Conservation (phyloP, 495 filamentous ascomycete species). For the Lasiosphaeriaceae sp. region DNA sequence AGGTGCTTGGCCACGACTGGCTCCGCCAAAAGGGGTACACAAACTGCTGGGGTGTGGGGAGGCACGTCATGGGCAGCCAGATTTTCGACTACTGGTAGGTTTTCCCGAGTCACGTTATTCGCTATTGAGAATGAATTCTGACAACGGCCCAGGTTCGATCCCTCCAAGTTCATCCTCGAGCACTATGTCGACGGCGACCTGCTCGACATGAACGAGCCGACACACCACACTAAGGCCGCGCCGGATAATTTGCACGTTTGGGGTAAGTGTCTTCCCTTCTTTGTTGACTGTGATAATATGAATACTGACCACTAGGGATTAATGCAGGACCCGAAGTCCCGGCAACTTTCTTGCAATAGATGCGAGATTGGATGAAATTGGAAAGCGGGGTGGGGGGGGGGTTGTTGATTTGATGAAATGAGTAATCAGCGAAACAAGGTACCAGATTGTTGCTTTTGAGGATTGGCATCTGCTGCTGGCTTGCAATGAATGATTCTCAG, state of each 20-base stretch:
- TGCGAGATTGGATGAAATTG: neutral
- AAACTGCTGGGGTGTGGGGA: conserved; percentile 67
- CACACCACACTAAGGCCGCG: conserved; percentile 35
- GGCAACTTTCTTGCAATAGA: conserved; percentile 12
- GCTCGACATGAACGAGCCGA: conserved; percentile 58
- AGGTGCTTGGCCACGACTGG: conserved; percentile 71
- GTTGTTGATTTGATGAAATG: neutral
- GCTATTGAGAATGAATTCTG: too few species aligned
- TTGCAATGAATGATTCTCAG: too few species aligned
- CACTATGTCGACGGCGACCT: conserved; percentile 69
- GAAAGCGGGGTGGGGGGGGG: neutral
- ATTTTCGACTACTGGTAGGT: conserved; percentile 68
- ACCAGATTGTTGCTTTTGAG: too few species aligned
- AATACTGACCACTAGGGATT: neutral
- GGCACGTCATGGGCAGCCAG: conserved; percentile 64
- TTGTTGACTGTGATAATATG: neutral
- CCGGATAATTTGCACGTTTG: conserved; percentile 48
- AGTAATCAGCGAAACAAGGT: neutral
- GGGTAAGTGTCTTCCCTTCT: conserved; percentile 31
- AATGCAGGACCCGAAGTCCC: conserved; percentile 12
- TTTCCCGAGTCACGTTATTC: too few species aligned
- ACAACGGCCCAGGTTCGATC: conserved; percentile 47
- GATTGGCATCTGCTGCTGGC: too few species aligned
- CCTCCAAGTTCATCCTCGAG: conserved; percentile 58
- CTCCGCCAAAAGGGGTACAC: conserved; percentile 59